Evolutionary conservation across 148 eudicot species (phyloP).

Genomic region (Silene uniflora): DNA sequence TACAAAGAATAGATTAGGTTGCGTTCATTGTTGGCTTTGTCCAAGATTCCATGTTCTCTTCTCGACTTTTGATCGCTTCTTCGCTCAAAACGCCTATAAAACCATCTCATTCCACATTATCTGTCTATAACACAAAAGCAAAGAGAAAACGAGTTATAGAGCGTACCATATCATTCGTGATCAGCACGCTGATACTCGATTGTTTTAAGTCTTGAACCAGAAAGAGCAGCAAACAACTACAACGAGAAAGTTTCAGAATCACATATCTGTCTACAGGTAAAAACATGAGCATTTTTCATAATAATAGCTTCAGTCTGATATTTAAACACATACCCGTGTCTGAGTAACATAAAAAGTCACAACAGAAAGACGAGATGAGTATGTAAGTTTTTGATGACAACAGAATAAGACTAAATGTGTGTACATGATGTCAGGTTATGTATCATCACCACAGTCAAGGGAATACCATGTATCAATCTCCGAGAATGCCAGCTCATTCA

Average conservation of each 20-base stretch:
- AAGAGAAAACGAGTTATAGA: conserved; percentile 23
- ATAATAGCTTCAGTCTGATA: no score
- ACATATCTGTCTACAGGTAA: conserved; percentile 22
- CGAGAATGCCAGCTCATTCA: conserved; percentile 50
- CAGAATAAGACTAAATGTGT: conserved; percentile 29
- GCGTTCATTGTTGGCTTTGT: conserved; percentile 37
- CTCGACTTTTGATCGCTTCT: conserved; percentile 29
- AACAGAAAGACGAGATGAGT: conserved; percentile 19
- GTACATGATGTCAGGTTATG: conserved; percentile 38
- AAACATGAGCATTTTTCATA: not conserved
- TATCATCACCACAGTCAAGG: conserved; percentile 60
- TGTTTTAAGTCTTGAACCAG: conserved; percentile 5
- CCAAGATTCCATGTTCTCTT: conserved; percentile 64
- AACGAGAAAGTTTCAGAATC: conserved; percentile 19
- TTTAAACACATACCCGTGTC: no score
- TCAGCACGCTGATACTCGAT: conserved; percentile 13
- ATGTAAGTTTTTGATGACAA: conserved; percentile 15
- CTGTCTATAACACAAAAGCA: conserved; percentile 28
- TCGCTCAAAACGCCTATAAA: conserved; percentile 41
- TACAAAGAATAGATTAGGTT: conserved; percentile 47
- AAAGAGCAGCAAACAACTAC: conserved; percentile 10
- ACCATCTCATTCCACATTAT: conserved; percentile 33
- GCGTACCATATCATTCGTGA: conserved; percentile 23
- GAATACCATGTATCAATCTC: conserved; percentile 46
- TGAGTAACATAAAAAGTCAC: not conserved